A percentile compares a stretch with the other conserved stretches of the same genome.
phyloP scores from a whole-genome alignment of 345 rosid genomes.

The Geranium rotundifolium region DNA sequence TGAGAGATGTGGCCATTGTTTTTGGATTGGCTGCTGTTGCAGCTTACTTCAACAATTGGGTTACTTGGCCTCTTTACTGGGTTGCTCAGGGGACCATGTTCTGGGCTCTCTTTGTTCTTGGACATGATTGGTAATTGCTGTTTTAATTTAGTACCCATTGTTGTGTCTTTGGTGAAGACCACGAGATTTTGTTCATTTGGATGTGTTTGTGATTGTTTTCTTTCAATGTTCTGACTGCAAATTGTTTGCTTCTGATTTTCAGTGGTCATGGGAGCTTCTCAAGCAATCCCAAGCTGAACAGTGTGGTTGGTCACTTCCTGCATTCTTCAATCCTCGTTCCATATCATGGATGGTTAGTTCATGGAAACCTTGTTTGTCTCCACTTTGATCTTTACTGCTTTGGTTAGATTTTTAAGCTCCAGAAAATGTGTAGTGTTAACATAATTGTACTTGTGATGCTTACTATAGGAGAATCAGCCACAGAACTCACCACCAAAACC shows the following conservation, averaged over 20 bases:
- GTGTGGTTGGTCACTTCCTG: slow-evolving; percentile 71
- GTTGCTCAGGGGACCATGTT: slow-evolving; percentile 88
- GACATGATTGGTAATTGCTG: slow-evolving; percentile 68
- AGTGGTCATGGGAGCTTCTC: slow-evolving; percentile 99
- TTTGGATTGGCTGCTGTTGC: slow-evolving; percentile 69
- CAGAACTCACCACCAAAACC: slow-evolving; percentile 92
- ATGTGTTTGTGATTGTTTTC: no score
- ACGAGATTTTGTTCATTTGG: background rate
- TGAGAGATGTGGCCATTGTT: slow-evolving; percentile 60
- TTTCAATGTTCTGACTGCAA: no score
- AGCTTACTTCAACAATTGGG: slow-evolving; percentile 53
- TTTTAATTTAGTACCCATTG: background rate
- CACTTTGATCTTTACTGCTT: no score
- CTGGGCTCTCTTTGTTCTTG: slow-evolving; percentile 96
- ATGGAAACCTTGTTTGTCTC: no score
- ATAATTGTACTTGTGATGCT: no score
- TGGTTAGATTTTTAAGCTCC: no score
- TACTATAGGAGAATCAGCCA: slow-evolving; percentile 81
- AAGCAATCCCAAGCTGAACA: slow-evolving; percentile 49
- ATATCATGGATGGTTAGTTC: slow-evolving; percentile 82
- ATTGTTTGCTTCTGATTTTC: slow-evolving; percentile 6
- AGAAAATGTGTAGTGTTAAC: no score
- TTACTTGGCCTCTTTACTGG: slow-evolving; percentile 93
- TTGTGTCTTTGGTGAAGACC: background rate
- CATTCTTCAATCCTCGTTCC: slow-evolving; percentile 92